phyloP scores from a whole-genome alignment of 192 early-diverging fungal species.

The Gaertneriomyces sp. region DNA sequence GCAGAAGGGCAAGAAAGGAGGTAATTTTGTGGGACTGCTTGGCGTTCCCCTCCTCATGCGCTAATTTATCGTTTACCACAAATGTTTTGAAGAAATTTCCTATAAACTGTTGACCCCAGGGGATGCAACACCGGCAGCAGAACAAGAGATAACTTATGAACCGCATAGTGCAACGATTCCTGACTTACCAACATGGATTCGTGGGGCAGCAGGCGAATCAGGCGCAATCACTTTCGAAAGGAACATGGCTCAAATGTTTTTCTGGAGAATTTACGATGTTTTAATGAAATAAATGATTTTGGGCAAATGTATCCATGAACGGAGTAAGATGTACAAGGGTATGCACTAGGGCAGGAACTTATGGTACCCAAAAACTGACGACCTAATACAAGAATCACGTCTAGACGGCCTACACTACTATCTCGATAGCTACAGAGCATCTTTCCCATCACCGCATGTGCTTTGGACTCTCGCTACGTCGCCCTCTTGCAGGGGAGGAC shows the following conservation, averaged over 20 bases:
- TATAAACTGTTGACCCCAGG: conserved; percentile 29
- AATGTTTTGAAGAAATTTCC: conserved; percentile 16
- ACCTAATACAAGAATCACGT: too few species aligned
- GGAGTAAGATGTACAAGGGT: too few species aligned
- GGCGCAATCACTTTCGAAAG: conserved; percentile 32
- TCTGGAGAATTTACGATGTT: conserved; percentile 15
- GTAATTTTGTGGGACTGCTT: conserved; percentile 7
- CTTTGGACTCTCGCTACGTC: too few species aligned
- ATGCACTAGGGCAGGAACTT: too few species aligned
- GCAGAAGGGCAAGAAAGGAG: conserved; percentile 30
- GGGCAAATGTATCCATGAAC: too few species aligned
- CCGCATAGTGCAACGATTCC: conserved; percentile 8
- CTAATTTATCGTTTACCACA: neutral
- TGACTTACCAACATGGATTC: conserved; percentile 16
- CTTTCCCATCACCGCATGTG: too few species aligned
- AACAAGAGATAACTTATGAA: too few species aligned
- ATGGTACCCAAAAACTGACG: too few species aligned
- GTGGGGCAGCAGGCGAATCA: neutral
- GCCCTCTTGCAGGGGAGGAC: too few species aligned
- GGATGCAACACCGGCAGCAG: conserved; percentile 8
- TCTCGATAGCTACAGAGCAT: too few species aligned
- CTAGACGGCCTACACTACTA: too few species aligned
- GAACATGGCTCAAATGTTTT: conserved; percentile 24
- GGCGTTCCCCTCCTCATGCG: neutral
- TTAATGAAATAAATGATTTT: too few species aligned